phyloP scores from a whole-genome alignment of 2,329 filamentous ascomycete species.

The Periconia digitata region DNA sequence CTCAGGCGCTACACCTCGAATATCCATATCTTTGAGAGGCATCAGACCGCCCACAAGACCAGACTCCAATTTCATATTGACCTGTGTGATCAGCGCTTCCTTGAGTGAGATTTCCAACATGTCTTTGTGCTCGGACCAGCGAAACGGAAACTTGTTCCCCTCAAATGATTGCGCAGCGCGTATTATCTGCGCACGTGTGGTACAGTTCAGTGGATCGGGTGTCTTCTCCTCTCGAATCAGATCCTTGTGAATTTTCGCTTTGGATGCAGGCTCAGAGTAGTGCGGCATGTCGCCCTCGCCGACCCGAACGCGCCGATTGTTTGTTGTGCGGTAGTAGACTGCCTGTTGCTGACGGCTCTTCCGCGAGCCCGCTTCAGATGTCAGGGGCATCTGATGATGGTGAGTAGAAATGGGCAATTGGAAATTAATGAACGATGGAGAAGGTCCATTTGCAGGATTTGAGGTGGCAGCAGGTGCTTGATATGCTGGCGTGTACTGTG shows the following conservation, averaged over 20 bases:
- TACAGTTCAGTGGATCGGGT: constrained; percentile 1
- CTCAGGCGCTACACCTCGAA: neutral
- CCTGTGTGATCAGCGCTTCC: neutral
- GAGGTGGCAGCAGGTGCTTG: no score
- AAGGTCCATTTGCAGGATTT: neutral
- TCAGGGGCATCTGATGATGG: no score
- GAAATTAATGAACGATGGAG: neutral
- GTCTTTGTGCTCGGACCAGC: neutral
- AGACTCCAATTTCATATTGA: constrained; percentile 1
- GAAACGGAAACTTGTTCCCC: neutral
- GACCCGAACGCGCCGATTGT: no score
- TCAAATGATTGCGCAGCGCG: neutral
- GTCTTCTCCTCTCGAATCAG: constrained; percentile 1
- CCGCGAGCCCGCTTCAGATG: no score
- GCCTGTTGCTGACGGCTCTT: neutral
- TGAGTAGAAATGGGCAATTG: neutral
- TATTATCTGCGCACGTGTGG: constrained; percentile 1
- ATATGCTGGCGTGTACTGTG: no score
- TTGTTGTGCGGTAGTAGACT: no score
- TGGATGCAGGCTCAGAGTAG: neutral
- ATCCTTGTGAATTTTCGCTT: neutral
- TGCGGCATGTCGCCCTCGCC: no score
- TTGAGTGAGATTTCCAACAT: neutral
- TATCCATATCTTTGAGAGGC: neutral
- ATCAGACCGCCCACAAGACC: neutral